Base-by-base conservation (phyloP, 2,329 filamentous ascomycete genomes). In the Botryotinia calthae region DNA sequence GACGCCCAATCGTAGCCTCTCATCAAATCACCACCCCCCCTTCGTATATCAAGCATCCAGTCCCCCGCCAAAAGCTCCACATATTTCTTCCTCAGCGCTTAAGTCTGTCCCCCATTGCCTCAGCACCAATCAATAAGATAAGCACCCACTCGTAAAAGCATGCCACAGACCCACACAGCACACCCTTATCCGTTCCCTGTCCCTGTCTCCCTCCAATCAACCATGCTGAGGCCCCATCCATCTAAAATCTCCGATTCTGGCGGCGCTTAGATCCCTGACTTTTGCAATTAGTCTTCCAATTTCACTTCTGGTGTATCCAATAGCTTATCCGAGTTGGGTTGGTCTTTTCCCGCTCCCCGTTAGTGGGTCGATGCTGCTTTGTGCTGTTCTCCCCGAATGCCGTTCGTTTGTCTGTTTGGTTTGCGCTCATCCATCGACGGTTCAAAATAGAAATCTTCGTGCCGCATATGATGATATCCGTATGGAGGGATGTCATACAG, bases 241-340 rank as follows among this genome's bases (percentile, higher is more conserved):
- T 71, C 10, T 14, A 46, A 46, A 46, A 25, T 25, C 31, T 56
- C 58, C 62, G 70, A 71, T 66, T 66, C 48, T 31, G 37, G 37
- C 70, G 70, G 70, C 70, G 70, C 70, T 72, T 72, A 72, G 37
- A 54, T n/a, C 40, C 70, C 28, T 72, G 62, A 59, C 9, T 5
- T 12, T 42, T 54, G n/a, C 14, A 14, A 56, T 42, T 9, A 10
- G 37, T 59, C 31, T 40, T 12, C 14, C 20, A 48, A 25, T 37
- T 31, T 51, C 6, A 10, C 20, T 37, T 22, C 10, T 34, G 40
- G 37, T 61, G 58, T 22, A 42, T 56, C 37, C 28, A n/a, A 44
- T 44, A 46, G 51, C 62, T 71, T 8, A 54, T 63, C n/a, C 46
- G 62, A 46, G 3, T 31, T 7, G 62, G 37, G 51, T 8, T 28